Percentiles rank a stretch among this genome's conserved stretches.
These are phyloP conservation scores for Cutaneotrichosporon dermatis DNA, from an alignment of 1,284 basidiomycete species.

Conservation along the genomic window DNA sequence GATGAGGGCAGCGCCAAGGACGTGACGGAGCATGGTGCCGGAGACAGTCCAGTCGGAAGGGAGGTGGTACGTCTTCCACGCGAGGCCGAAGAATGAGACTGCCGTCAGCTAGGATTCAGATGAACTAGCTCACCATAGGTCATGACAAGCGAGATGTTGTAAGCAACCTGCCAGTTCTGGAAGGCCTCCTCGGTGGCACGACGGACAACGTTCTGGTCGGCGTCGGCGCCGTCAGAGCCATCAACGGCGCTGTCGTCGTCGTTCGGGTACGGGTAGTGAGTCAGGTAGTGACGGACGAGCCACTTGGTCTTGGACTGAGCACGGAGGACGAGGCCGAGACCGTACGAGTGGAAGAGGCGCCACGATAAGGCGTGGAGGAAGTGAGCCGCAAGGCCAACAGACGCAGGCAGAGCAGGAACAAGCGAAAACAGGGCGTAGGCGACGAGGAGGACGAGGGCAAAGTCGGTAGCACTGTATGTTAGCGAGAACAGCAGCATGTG, in stretches of 20 bases:
- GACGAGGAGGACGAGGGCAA: slow-evolving; percentile 60
- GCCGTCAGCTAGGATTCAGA: slow-evolving; percentile 15
- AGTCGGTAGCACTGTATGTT: slow-evolving; percentile 58
- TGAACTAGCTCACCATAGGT: slow-evolving; percentile 66
- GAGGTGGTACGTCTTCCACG: slow-evolving; percentile 79
- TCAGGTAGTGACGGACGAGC: slow-evolving; percentile 88
- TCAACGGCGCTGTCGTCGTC: slow-evolving; percentile 57
- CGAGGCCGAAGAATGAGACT: slow-evolving; percentile 77
- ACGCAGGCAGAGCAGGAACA: slow-evolving; percentile 45
- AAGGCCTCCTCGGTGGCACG: slow-evolving; percentile 87
- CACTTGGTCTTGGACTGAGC: slow-evolving; percentile 83
- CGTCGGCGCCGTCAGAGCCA: slow-evolving; percentile 12
- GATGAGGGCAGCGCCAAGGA: slow-evolving; percentile 75
- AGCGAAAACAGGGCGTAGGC: slow-evolving; percentile 56
- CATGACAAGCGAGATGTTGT: slow-evolving; percentile 91
- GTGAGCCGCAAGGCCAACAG: slow-evolving; percentile 58
- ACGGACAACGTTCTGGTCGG: slow-evolving; percentile 50
- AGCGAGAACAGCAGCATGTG: not conserved
- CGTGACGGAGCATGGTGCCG: slow-evolving; percentile 82
- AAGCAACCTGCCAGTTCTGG: slow-evolving; percentile 87
- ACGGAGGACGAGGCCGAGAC: slow-evolving; percentile 74
- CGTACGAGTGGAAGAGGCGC: slow-evolving; percentile 85
- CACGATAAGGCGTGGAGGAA: slow-evolving; percentile 79
- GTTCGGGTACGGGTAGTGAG: slow-evolving; percentile 75
- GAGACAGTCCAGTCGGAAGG: slow-evolving; percentile 82